Conservation (phyloP, 805 yeast species). For the Yarrowia divulgata region DNA sequence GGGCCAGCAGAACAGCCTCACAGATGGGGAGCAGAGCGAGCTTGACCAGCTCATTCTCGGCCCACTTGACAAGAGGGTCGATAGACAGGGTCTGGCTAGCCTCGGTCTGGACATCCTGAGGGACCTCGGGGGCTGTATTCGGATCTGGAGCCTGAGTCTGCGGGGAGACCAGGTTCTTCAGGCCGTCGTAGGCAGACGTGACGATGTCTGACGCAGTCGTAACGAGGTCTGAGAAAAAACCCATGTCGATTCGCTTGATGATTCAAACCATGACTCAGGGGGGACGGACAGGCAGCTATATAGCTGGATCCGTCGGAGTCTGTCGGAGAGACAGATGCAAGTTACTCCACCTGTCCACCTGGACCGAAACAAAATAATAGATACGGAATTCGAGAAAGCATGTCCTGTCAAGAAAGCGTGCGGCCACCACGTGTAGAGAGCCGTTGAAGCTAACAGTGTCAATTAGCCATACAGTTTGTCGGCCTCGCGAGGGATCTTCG, state of each 20-base stretch:
- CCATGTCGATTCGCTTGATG: constrained; percentile 3
- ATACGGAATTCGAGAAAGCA: neutral
- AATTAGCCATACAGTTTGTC: neutral
- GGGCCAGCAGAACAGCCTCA: constrained; percentile 19
- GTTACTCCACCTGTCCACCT: neutral
- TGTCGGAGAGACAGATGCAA: neutral
- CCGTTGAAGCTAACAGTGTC: constrained; percentile 7
- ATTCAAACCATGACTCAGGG: neutral
- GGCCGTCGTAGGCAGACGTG: constrained; percentile 21
- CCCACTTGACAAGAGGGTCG: constrained; percentile 19
- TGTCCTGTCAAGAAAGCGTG: constrained; percentile 3
- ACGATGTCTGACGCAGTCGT: neutral
- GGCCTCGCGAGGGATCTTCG: constrained; percentile 10
- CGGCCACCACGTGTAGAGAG: constrained; percentile 5
- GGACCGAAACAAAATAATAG: no score
- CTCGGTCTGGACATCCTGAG: neutral
- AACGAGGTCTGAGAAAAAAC: constrained; percentile 4
- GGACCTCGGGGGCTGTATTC: neutral
- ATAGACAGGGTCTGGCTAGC: constrained; percentile 9
- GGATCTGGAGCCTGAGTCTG: neutral
- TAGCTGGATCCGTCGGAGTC: neutral
- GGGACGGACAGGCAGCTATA: neutral
- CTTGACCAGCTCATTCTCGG: constrained; percentile 22
- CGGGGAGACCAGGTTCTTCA: neutral
- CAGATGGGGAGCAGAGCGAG: constrained; percentile 25